Conservation (phyloP, 2,329 filamentous ascomycete genomes). For the Elsinoe perseae region DNA sequence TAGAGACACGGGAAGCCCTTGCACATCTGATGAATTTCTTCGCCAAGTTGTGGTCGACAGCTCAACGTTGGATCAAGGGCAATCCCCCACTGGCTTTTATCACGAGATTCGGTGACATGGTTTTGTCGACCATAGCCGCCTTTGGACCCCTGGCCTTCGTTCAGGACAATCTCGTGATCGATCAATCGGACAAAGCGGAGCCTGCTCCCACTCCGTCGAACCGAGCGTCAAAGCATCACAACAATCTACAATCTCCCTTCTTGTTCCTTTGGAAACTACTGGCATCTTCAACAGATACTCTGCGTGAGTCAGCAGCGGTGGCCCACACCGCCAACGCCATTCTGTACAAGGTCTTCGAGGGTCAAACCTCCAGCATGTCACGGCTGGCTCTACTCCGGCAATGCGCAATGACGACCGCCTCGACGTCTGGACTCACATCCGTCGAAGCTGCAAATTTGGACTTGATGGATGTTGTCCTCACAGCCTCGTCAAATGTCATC, state of each 20-base stretch:
- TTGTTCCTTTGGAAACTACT: slow-evolving; percentile 59
- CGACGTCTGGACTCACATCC: neutral
- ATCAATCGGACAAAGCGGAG: slow-evolving; percentile 53
- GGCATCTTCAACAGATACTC: slow-evolving; percentile 20
- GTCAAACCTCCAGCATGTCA: slow-evolving; percentile 15
- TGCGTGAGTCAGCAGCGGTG: slow-evolving; percentile 5
- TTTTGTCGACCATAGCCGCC: slow-evolving; percentile 40
- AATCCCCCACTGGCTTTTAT: slow-evolving; percentile 34
- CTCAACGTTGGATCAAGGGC: slow-evolving; percentile 35
- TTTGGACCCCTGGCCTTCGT: slow-evolving; percentile 45
- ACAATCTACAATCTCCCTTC: slow-evolving; percentile 51
- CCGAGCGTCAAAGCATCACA: slow-evolving; percentile 45
- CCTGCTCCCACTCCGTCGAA: slow-evolving; percentile 60
- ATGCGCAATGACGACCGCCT: neutral
- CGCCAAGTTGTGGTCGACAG: slow-evolving; percentile 58
- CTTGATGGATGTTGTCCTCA: neutral
- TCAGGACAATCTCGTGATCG: slow-evolving; percentile 43
- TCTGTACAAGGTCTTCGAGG: slow-evolving; percentile 12
- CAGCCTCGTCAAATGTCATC: neutral
- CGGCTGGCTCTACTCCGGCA: slow-evolving; percentile 19
- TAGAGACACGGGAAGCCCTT: slow-evolving; percentile 73
- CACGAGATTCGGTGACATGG: slow-evolving; percentile 44
- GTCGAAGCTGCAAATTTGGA: neutral
- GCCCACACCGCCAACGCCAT: slow-evolving; percentile 3
- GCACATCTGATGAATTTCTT: slow-evolving; percentile 63